A percentile compares a stretch with the other conserved stretches of the same genome.
Evolutionary conservation across 1,284 basidiomycete genomes (phyloP).

Genomic region (Microbotryum saponariae): DNA sequence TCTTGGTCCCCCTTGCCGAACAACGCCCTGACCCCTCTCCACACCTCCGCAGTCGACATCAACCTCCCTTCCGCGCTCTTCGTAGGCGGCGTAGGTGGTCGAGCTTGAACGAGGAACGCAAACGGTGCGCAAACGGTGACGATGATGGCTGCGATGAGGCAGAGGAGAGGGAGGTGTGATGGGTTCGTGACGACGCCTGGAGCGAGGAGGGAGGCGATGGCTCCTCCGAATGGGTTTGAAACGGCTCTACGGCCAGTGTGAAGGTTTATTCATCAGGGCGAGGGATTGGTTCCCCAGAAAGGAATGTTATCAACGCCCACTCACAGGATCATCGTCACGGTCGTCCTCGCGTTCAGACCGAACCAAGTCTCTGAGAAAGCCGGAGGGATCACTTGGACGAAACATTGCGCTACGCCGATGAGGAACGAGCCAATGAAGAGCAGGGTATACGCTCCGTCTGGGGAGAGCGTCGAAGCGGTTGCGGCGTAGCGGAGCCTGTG

Average conservation of each 20-base stretch:
- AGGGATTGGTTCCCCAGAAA: too few relatives aligned
- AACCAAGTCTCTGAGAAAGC: constrained; percentile 8
- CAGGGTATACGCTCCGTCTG: background rate
- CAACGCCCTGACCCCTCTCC: background rate
- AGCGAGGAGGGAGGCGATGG: background rate
- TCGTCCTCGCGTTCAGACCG: background rate
- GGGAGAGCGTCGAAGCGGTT: background rate
- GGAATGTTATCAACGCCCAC: background rate
- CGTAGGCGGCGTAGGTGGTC: constrained; percentile 4
- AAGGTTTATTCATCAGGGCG: too few relatives aligned
- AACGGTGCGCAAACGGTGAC: background rate
- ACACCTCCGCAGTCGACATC: background rate
- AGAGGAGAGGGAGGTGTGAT: background rate
- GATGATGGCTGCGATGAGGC: constrained; percentile 1
- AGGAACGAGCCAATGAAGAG: constrained; percentile 3
- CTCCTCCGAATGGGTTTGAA: constrained; percentile 5
- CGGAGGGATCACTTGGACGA: background rate
- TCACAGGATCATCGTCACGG: background rate
- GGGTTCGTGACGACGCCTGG: constrained; percentile 3
- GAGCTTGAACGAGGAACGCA: background rate
- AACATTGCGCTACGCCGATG: constrained; percentile 4
- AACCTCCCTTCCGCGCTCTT: constrained; percentile 2
- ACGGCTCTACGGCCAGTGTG: background rate
- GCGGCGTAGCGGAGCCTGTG: constrained; percentile 6
- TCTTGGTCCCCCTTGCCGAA: background rate